Base-by-base conservation (phyloP, 2,329 filamentous ascomycete genomes). In the Talaromyces islandicus region DNA sequence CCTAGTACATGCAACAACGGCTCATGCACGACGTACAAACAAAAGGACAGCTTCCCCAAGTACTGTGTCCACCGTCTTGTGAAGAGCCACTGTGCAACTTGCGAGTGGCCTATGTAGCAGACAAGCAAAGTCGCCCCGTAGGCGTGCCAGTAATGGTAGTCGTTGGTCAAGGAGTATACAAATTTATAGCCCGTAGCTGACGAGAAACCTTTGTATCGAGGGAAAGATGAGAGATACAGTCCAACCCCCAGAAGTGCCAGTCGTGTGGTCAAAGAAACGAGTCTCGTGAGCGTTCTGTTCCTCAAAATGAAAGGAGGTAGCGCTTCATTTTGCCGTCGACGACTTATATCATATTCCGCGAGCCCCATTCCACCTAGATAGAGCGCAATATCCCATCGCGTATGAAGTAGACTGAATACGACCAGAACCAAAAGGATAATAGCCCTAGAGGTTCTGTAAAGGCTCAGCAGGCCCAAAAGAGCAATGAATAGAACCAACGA, bases 111-210 rank as follows among this genome's bases (percentile, higher is more conserved):
- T 7, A 54, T 54, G 30, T 54, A 54, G n/a, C 30, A 54, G 7
- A 54, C 52, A 32, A 54, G 52, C 52, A 54, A 24, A 19, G 27
- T n/a, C 17, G 52, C 52, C 24, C 52, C 52, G 27, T 54, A 54
- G 52, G 52, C 52, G 12, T 54, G 52, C 52, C 52, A 54, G 27
- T 54, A 54, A n/a, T 24, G 52, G 24, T 54, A 54, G 38, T 54
- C 21, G 27, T 54, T 54, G 7, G 52, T 54, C 27, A 54, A 17
- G 14, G 52, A 54, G 30, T 54, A 54, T 17, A 54, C 24, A 7
- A 54, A 54, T 6, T 38, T 29, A 17, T 54, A 54, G 0, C 52
- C 52, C 7, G 52, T 38, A 35, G 52, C 52, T 54, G 52, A 19
- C 12, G 52, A 54, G 14, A 14, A 9, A 6, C 52, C 52, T 11